phyloP scores from a whole-genome alignment of 2,329 filamentous ascomycete species.

The Leptoxyphium fumago region DNA sequence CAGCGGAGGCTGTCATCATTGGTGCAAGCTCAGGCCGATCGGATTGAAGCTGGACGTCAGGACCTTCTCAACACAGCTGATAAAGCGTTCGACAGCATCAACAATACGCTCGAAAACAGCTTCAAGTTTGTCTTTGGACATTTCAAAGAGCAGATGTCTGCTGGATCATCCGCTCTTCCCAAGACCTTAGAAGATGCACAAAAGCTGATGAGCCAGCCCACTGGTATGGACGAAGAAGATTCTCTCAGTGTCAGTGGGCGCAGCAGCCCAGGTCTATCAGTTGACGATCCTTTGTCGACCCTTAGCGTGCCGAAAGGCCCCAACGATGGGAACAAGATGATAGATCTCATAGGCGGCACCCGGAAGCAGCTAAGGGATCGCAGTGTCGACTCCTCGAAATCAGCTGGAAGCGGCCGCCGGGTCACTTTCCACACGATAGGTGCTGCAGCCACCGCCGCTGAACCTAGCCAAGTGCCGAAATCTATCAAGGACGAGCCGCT shows the following conservation, averaged over 20 bases:
- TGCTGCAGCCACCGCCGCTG: not conserved
- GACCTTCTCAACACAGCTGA: conserved; percentile 66
- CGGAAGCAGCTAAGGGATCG: conserved; percentile 50
- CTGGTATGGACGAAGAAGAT: conserved; percentile 13
- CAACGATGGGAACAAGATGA: conserved; percentile 46
- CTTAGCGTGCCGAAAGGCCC: conserved; percentile 14
- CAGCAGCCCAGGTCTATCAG: conserved; percentile 11
- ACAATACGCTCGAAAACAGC: conserved; percentile 76
- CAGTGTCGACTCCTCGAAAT: conserved; percentile 60
- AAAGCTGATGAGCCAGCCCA: conserved; percentile 63
- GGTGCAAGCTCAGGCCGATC: conserved; percentile 69
- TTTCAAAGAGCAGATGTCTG: conserved; percentile 52
- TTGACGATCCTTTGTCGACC: conserved; percentile 14
- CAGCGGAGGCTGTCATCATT: conserved; percentile 72
- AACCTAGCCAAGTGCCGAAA: not conserved
- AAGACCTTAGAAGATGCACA: conserved; percentile 87
- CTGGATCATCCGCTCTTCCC: conserved; percentile 43
- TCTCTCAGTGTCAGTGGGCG: conserved; percentile 26
- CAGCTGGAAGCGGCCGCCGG: conserved; percentile 46
- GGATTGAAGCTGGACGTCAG: conserved; percentile 63
- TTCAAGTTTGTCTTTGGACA: conserved; percentile 88
- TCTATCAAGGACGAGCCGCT: conserved; percentile 5
- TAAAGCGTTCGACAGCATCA: conserved; percentile 81
- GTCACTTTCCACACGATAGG: conserved; percentile 30
- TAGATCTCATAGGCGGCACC: conserved; percentile 53